Base-by-base conservation (phyloP, 305 asterid genomes). In the Fraxinus floribunda region DNA sequence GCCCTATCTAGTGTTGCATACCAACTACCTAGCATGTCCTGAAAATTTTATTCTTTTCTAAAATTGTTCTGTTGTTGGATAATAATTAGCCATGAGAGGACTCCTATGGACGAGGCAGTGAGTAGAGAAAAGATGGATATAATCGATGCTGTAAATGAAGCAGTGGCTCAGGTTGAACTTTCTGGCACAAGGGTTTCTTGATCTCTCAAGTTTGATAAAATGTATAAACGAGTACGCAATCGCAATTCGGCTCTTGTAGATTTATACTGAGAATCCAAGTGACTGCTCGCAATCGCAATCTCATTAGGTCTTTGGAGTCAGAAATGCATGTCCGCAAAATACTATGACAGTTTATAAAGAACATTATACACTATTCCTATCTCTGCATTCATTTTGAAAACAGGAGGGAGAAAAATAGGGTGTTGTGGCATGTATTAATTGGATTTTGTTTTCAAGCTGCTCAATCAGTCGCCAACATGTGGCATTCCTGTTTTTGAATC, bases 81-180 rank as follows among this genome's bases (percentile, higher is more conserved):
- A 44, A 71, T 83, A 78, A 79, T 84, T 84, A 95, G 98, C 88
- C 96, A 94, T 16, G 97, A 94, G 90, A 93, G 90, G 83, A 94
- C 97, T 74, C 97, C 98, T 3, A 82, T 94, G 84, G 99, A 95
- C 64, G 99, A 94, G 91, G 98, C 95, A 24, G 89, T 92, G 57
- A 74, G 77, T 49, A 80, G 86, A 79, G 97, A 94, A 62, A 93
- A 90, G 85, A 80, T 92, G 96, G 89, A 88, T 18, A 91, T 90
- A 79, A n/a, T 95, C 0, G 97, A 92, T 87, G 97, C 94, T 4
- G 85, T 95, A 15, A 92, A 90, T 38, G 94, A 93, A 82, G 93
- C 95, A 26, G 85, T 85, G 36, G 88, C 96, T 0, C 92, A 93
- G 86, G 81, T 88, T 83, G 97, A 93, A 85, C 93, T 95, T 24